Evolutionary conservation across 306 rosid genomes (phyloP).

Genomic region (Medicago truncatula): MtrunA17r5.0-ANR NC_053045.1:31936501-31937000

Average conservation of each 20-base stretch:
- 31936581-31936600: slow-evolving; percentile 54
- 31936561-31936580: slow-evolving; percentile 84
- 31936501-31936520: slow-evolving; percentile 80
- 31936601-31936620: slow-evolving; percentile 46
- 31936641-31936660: slow-evolving; percentile 90
- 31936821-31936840: slow-evolving; percentile 32
- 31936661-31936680: slow-evolving; percentile 89
- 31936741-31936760: slow-evolving; percentile 45
- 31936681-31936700: slow-evolving; percentile 87
- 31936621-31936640: slow-evolving; percentile 85
- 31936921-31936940: slow-evolving; percentile 73
- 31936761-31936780: slow-evolving; percentile 66
- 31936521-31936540: slow-evolving; percentile 86
- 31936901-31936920: slow-evolving; percentile 76
- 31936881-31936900: slow-evolving; percentile 95
- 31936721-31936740: slow-evolving; percentile 48
- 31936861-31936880: slow-evolving; percentile 16
- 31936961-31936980: slow-evolving; percentile 94
- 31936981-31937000: slow-evolving; percentile 97
- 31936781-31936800: slow-evolving; percentile 65
- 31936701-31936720: slow-evolving; percentile 61
- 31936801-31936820: slow-evolving; percentile 42
- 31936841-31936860: background rate
- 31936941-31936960: slow-evolving; percentile 99
- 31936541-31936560: slow-evolving; percentile 80